phyloP scores from a whole-genome alignment of 2,329 filamentous ascomycete species.

The Hymenoscyphus scutula region DNA sequence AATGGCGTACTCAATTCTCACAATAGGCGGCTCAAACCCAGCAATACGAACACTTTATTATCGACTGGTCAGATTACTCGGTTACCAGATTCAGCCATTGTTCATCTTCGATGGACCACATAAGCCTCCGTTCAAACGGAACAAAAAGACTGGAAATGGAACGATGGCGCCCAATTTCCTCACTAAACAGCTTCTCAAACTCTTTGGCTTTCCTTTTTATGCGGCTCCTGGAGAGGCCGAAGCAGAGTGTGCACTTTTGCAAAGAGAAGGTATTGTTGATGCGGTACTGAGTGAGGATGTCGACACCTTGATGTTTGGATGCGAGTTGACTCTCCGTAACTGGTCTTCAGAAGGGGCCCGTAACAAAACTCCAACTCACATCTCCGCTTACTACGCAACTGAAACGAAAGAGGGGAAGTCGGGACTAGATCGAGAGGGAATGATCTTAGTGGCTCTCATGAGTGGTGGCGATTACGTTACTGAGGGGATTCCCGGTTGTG shows the following conservation, averaged over 20 bases:
- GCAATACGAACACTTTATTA: slow-evolving; percentile 92
- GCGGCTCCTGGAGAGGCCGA: slow-evolving; percentile 93
- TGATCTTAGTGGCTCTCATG: slow-evolving; percentile 92
- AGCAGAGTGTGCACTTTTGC: slow-evolving; percentile 87
- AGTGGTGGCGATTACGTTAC: slow-evolving; percentile 94
- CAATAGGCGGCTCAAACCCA: slow-evolving; percentile 68
- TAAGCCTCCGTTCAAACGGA: slow-evolving; percentile 84
- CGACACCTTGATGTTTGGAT: slow-evolving; percentile 97
- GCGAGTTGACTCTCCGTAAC: slow-evolving; percentile 72
- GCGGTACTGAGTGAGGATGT: slow-evolving; percentile 95
- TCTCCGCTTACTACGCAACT: slow-evolving; percentile 72
- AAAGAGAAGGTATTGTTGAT: slow-evolving; percentile 80
- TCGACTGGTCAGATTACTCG: slow-evolving; percentile 74
- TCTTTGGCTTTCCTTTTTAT: slow-evolving; percentile 83
- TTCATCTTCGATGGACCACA: slow-evolving; percentile 89
- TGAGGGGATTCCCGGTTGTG: slow-evolving; percentile 82
- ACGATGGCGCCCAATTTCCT: slow-evolving; percentile 68
- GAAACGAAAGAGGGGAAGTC: slow-evolving; percentile 47
- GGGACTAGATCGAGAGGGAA: slow-evolving; percentile 77
- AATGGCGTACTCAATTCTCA: background rate
- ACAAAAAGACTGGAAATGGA: slow-evolving; percentile 66
- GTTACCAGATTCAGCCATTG: slow-evolving; percentile 76
- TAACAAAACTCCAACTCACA: slow-evolving; percentile 76
- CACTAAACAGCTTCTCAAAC: slow-evolving; percentile 77
- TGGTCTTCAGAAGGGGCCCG: slow-evolving; percentile 72